Evolutionary conservation across 345 rosid genomes (phyloP).

Genomic region (Citrus trifoliata): DNA sequence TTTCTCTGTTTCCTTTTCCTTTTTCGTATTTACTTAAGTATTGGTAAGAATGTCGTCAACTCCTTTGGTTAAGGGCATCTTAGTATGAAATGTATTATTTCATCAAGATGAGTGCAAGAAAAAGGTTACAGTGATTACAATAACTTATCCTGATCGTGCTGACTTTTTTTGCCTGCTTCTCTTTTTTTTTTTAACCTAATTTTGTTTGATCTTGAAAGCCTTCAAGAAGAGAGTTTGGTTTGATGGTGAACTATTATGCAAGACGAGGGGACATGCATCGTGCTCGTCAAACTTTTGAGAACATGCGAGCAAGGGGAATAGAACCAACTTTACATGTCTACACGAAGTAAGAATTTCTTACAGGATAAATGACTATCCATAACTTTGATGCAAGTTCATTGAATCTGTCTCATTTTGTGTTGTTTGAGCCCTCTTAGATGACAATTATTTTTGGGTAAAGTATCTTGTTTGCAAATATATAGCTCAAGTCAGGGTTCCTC

Average conservation of each 20-base stretch:
- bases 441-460: neutral
- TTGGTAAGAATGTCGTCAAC: neutral
- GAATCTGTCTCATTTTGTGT: neutral
- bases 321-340: conserved; percentile 85
- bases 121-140: neutral
- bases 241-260: conserved; percentile 93
- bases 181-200: neutral
- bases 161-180: neutral
- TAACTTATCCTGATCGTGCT: neutral
- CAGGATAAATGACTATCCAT: neutral
- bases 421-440: conserved; percentile 1
- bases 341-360: conserved; percentile 56
- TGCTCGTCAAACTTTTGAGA: conserved; percentile 90
- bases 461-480: neutral
- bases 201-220: conserved; percentile 47
- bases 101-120: neutral
- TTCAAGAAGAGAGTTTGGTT: conserved; percentile 90
- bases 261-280: conserved; percentile 95
- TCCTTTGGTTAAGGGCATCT: neutral
- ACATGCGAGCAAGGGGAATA: conserved; percentile 90
- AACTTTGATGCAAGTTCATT: neutral
- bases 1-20: too few relatives aligned
- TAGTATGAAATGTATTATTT: neutral
- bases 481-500: neutral
- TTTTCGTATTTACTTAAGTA: neutral